These are phyloP conservation scores for Phytopythium aichiense DNA, from an alignment of 352 stramenopile species.

Conservation along the genomic window DNA sequence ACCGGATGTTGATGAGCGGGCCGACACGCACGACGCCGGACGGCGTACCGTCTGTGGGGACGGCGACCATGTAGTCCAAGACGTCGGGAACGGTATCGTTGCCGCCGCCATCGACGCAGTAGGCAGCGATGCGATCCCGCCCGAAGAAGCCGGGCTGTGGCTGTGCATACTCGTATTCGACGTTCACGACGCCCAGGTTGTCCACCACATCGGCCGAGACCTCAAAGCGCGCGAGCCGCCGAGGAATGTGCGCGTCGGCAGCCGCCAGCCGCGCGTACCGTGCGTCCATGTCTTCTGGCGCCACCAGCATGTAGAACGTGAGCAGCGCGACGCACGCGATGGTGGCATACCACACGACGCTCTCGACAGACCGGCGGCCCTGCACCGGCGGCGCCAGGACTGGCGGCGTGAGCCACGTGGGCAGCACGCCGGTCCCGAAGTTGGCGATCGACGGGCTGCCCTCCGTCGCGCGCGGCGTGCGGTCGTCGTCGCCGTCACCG, in stretches of 20 bases:
- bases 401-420: background rate
- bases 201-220: constrained; percentile 22
- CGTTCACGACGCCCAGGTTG: constrained; percentile 27
- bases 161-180: constrained; percentile 33
- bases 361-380: background rate
- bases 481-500: background rate
- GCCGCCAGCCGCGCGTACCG: constrained; percentile 6
- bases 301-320: constrained; percentile 5
- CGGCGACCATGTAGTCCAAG: constrained; percentile 20
- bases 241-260: constrained; percentile 16
- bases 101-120: constrained; percentile 25
- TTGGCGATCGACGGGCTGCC: background rate
- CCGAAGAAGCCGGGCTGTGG: constrained; percentile 22
- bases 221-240: constrained; percentile 19
- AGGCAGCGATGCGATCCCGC: constrained; percentile 19
- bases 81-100: constrained; percentile 11
- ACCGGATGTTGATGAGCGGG: constrained; percentile 46
- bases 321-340: background rate
- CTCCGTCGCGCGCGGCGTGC: background rate
- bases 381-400: background rate
- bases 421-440: background rate
- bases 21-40: constrained; percentile 24
- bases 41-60: constrained; percentile 17
- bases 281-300: background rate
- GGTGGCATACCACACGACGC: constrained; percentile 4